phyloP scores from a whole-genome alignment of 176 grass and related monocot species.

The Carex scoparia region DNA sequence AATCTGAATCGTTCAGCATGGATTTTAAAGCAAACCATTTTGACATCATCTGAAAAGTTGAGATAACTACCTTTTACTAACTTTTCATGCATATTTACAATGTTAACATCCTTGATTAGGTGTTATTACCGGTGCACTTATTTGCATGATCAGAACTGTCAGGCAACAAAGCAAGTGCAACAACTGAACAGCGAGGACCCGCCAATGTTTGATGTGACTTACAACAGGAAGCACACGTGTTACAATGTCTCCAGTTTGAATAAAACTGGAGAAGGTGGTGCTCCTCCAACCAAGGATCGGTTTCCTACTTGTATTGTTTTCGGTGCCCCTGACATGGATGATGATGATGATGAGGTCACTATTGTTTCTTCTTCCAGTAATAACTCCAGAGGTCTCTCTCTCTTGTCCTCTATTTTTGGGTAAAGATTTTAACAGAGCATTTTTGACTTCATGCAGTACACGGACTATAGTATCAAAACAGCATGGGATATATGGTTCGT shows the following conservation, averaged over 20 bases:
- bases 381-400: constrained; percentile 12
- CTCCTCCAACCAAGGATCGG: constrained; percentile 14
- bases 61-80: neutral
- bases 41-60: too few species aligned
- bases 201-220: constrained; percentile 20
- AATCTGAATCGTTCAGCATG: too few species aligned
- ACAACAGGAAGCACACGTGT: constrained; percentile 25
- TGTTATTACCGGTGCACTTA: constrained; percentile 33
- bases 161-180: constrained; percentile 30
- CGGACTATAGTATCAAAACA: too few species aligned
- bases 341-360: constrained; percentile 21
- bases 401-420: neutral
- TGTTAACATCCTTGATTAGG: neutral
- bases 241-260: neutral
- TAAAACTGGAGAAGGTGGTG: constrained; percentile 2
- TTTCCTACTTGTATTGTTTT: constrained; percentile 21
- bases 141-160: constrained; percentile 26
- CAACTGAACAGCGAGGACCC: constrained; percentile 23
- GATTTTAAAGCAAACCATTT: too few species aligned
- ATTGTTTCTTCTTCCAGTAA: constrained; percentile 15
- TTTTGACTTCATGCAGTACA: too few species aligned
- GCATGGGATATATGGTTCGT: too few species aligned
- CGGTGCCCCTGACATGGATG: neutral
- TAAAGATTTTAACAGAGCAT: too few species aligned
- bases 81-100: neutral